A percentile compares a stretch with the other conserved stretches of the same genome.
phyloP scores from a whole-genome alignment of 139 green algal genomes.

The Bryopsis sp. region DNA sequence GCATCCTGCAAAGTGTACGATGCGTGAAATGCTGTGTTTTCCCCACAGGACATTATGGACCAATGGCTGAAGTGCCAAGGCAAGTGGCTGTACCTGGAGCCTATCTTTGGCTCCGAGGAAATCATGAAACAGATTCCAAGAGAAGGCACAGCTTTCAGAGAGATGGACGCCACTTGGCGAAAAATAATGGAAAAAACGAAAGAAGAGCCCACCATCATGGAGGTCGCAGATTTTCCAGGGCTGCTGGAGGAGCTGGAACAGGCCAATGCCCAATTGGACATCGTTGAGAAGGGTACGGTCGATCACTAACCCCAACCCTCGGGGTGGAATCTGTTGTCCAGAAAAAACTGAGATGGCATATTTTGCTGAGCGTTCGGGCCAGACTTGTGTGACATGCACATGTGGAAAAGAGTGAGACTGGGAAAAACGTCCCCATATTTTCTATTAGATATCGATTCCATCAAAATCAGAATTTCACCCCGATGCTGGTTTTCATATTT shows the following conservation, averaged over 20 bases:
- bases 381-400: no score
- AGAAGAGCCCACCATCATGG: constrained; percentile 42
- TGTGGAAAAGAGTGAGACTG: no score
- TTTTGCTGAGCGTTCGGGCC: no score
- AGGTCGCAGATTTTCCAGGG: constrained; percentile 42
- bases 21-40: constrained; percentile 55
- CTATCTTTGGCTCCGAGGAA: constrained; percentile 72
- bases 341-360: no score
- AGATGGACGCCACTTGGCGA: constrained; percentile 51
- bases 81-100: constrained; percentile 81
- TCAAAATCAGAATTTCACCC: no score
- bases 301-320: no score
- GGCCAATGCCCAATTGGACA: constrained; percentile 52
- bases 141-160: constrained; percentile 52
- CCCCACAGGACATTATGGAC: constrained; percentile 71
- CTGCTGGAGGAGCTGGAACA: constrained; percentile 58
- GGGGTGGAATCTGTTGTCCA: no score
- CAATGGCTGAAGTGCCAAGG: constrained; percentile 68
- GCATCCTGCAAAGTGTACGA: constrained; percentile 32
- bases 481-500: constrained; percentile 5
- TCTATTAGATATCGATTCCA: no score
- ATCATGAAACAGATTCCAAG: constrained; percentile 77
- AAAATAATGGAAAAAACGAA: constrained; percentile 53
- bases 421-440: no score
- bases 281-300: constrained; percentile 68